These are phyloP conservation scores for Uromyces viciae-fabae DNA, from an alignment of 1,284 basidiomycete genomes.

Conservation along the genomic window DNA sequence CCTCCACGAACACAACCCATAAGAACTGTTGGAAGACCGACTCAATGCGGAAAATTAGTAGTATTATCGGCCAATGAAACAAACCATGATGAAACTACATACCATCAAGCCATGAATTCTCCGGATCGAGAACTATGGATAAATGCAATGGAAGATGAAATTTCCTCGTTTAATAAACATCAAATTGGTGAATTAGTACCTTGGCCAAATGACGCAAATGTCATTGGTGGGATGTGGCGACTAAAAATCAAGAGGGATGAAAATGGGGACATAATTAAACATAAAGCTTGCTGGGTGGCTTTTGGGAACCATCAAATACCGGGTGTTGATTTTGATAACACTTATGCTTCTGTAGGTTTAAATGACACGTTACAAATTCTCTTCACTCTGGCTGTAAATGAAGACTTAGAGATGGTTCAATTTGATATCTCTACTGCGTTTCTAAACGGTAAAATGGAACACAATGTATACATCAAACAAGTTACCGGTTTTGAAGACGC, in stretches of 20 bases:
- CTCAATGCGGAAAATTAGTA: too few relatives aligned
- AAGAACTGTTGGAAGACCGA: too few relatives aligned
- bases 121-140: not conserved
- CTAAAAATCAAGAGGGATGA: not conserved
- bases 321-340: conserved; percentile 2
- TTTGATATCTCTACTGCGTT: conserved; percentile 18
- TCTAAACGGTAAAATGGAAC: not conserved
- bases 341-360: not conserved
- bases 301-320: conserved; percentile 15
- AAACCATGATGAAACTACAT: not conserved
- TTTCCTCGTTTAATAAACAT: not conserved
- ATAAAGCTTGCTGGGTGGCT: conserved; percentile 4
- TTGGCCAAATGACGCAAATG: not conserved
- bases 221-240: conserved; percentile 25
- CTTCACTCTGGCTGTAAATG: not conserved
- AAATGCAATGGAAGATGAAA: not conserved
- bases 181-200: not conserved
- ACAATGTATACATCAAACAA: not conserved
- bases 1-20: too few relatives aligned
- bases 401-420: conserved; percentile 12
- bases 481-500: conserved; percentile 5
- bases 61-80: not conserved
- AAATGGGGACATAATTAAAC: not conserved
- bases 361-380: not conserved
- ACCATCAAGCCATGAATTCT: not conserved